Base-by-base conservation (phyloP, 208 protist species). In the Leishmania gerbilli region DNA sequence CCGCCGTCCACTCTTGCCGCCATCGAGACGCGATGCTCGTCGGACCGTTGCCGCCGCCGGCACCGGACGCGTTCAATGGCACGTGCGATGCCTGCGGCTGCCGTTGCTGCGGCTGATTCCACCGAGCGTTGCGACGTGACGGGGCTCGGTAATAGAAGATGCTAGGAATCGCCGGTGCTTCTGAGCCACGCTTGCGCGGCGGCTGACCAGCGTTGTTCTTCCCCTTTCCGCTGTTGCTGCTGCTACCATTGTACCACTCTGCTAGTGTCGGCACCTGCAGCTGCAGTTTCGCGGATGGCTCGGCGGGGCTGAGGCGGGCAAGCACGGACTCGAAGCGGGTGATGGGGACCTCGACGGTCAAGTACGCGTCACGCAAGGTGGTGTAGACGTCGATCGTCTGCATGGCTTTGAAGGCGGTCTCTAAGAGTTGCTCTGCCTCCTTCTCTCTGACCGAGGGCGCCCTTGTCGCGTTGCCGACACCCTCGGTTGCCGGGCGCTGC, bases 1-100 rank as follows among this genome's bases (percentile, higher is more conserved):
- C 75, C 15, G 67, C 88, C 40, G 87, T 93, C 92, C 92, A 97
- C 79, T 91, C 88, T 31, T 40, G 21, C 15, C 84, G 76, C 92
- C 93, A 97, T 62, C 78, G 79, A n/a, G 75, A 56, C 0, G 75
- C 87, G 9, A 87, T 56, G 7, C 79, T 84, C 37, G 53, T 49
- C 49, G 37, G 37, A 56, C 79, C 58, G 17, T 49, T 27, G 2
- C 65, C 69, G 19, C 45, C 68, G 5, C 47, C 17, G 27, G 62
- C 47, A 49, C 40, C 9, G 47, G 55, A 27, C 34, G 78, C 67
- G n/a, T 84, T 77, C 45, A 40, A 9, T 40, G 75, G 13, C 74
- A 15, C 31, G 7, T 15, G 19, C 58, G 71, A 77, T 56, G 51
- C 49, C 67, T 27, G 53, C 74, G 4, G 47, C 62, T 80, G 68